Evolutionary conservation across 139 green algal species (phyloP), one percentile per base, ranked within the genome.

Genomic region (Volvox reticuliferus): DNA sequence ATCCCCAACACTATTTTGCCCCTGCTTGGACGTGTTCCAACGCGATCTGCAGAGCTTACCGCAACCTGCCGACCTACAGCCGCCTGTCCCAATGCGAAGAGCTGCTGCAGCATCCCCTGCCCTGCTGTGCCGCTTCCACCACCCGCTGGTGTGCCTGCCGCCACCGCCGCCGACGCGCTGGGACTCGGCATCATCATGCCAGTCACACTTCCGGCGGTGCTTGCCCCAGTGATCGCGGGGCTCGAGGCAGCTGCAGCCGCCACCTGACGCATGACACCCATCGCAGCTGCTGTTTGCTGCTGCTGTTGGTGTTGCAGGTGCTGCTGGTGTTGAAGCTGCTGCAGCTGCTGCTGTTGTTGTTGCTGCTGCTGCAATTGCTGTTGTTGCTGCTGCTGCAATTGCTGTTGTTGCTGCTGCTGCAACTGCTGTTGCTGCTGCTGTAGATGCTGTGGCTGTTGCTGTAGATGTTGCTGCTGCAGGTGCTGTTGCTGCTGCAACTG

Each of bases 91-190:
- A 86, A 32, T 26, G 86, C 75, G 28, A 85, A 65, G 17, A 83
- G 62, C 78, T 87, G 78, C 88, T 91, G 88, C 63, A 75, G 36
- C 63, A 73, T 12, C 20, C 65, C 85, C 37, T 82, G 85, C 68
- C 55, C 80, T 26, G 55, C 80, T 26, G 55, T 30, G 16, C 80
- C 26, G 26, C 80, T 37, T 5, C 44, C 44, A 9, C 44, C 44
- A 9, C 44, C 44, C 9, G 44, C 44, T 55, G 44, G 44, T 55
- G 44, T 55, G 37, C 79, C 37, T 13, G 18, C 79, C 20, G 30
- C 37, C 21, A 0, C 44, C 79, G 44, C 36, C 79, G 22, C 79
- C 78, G 26, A 68, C 2, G 5, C 44, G 55, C 55, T 50, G 28
- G 80, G 50, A 21, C 50, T 86, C 28, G 80, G 55, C 12, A 73